phyloP scores from a whole-genome alignment of 2,329 filamentous ascomycete genomes.

The Alternaria triticina region DNA sequence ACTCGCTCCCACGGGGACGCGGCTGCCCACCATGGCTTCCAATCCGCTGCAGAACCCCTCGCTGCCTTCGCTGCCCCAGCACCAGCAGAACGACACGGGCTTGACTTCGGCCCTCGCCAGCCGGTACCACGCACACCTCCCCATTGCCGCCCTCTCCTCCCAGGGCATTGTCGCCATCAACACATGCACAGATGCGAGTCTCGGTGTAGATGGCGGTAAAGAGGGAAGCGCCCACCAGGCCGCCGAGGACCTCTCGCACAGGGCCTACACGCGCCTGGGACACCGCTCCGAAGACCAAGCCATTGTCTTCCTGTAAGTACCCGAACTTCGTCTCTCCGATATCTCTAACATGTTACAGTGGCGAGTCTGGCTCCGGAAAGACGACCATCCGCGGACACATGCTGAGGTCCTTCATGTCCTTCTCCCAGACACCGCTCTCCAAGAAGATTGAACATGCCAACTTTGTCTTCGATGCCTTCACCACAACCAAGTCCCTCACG shows the following conservation, averaged over 20 bases:
- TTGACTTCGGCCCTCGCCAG: conserved; percentile 82
- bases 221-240: conserved; percentile 92
- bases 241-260: conserved; percentile 87
- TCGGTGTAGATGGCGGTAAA: conserved; percentile 87
- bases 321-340: background rate
- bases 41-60: conserved; percentile 71
- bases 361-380: conserved; percentile 95
- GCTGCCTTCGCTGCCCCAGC: conserved; percentile 84
- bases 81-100: conserved; percentile 78
- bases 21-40: conserved; percentile 63
- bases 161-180: conserved; percentile 92
- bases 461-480: conserved; percentile 94
- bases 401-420: conserved; percentile 82
- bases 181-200: conserved; percentile 88
- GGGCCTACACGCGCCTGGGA: conserved; percentile 84
- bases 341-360: conserved; percentile 60
- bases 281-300: conserved; percentile 92
- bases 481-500: conserved; percentile 95
- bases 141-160: conserved; percentile 86
- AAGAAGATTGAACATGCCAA: conserved; percentile 91
- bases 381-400: conserved; percentile 92
- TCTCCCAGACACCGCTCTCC: conserved; percentile 90
- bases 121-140: conserved; percentile 89
- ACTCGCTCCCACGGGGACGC: conserved; percentile 49
- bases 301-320: conserved; percentile 84